Evolutionary conservation across 2,329 filamentous ascomycete genomes (phyloP).

Genomic region (Albifimbria verrucaria): DNA sequence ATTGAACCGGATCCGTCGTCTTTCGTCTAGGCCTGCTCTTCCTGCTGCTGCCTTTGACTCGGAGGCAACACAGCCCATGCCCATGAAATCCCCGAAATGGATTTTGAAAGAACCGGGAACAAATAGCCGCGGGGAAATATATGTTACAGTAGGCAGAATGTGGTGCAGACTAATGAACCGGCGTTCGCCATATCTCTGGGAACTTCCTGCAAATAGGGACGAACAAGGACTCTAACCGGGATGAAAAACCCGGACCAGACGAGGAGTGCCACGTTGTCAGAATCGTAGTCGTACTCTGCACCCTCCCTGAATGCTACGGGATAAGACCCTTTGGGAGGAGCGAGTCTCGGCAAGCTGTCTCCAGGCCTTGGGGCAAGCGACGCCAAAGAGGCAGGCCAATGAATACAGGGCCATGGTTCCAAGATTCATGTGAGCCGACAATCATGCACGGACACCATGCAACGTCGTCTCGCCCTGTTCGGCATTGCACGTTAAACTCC

Average conservation of each 20-base stretch:
- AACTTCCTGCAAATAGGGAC: not conserved
- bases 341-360: too few species aligned
- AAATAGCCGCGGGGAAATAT: too few species aligned
- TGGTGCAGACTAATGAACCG: not conserved
- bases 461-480: slow-evolving; percentile 8
- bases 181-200: not conserved
- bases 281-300: slow-evolving; percentile 2
- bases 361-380: too few species aligned
- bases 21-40: not conserved
- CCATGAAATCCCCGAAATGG: too few species aligned
- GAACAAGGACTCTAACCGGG: not conserved
- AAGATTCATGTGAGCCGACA: slow-evolving; percentile 30
- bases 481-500: too few species aligned
- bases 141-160: too few species aligned
- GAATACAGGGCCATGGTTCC: not conserved
- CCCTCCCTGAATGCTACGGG: slow-evolving; percentile 3
- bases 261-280: slow-evolving; percentile 24
- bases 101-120: too few species aligned
- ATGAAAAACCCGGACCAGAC: slow-evolving; percentile 12
- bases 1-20: not conserved
- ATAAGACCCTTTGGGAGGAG: too few species aligned
- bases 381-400: too few species aligned
- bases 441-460: slow-evolving; percentile 28
- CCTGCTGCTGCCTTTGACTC: too few species aligned
- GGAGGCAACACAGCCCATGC: too few species aligned